Evolutionary conservation across 2,329 filamentous ascomycete genomes (phyloP), one percentile per base, ranked within the genome.

Genomic region (Aspergillaceae sp.): DNA sequence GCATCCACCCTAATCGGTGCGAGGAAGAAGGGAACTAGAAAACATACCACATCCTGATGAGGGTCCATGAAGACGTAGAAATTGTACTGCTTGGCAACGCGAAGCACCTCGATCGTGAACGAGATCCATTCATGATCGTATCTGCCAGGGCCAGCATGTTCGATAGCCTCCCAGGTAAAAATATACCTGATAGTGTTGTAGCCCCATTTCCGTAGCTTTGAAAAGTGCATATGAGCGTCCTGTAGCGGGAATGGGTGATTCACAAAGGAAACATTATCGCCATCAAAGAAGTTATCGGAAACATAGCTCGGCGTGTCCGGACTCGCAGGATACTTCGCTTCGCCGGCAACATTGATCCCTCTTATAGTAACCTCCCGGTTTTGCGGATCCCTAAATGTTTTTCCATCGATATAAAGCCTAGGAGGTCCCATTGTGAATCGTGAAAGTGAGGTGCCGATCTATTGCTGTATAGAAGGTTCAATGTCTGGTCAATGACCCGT

Each of bases 11-110:
- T 19, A 19, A 19, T 33, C 42, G 19, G 29, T 10, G 19, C 41
- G 26, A 19, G n/a, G 35, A 32, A 19, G 41, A 34, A 32, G 9
- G 34, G 34, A 45, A 33, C 51, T 29, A 37, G n/a, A 7, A 34
- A 33, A 79, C 82, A 54, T 76, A 87, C 84, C 57, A 97, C 91
- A 72, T 98, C 92, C 74, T 98, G 92, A 66, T 98, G 92, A 19
- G 94, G 91, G 58, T 98, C 94, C 88, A 98, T 95, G 64, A 96
- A 97, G 42, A 98, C 77, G 61, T 94, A 95, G 66, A 98, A 96
- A 29, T 87, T 87, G 72, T 94, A 97, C 34, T 82, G 76, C 63
- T 90, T 95, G 34, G 90, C 90, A 53, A 89, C 74, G 47, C 89
- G 79, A 56, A 98, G 69, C 7, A 95, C 74, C 35, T 87, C 78